Evolutionary conservation across 208 protist species (phyloP).

Genomic region (Crithidia mellificae): DNA sequence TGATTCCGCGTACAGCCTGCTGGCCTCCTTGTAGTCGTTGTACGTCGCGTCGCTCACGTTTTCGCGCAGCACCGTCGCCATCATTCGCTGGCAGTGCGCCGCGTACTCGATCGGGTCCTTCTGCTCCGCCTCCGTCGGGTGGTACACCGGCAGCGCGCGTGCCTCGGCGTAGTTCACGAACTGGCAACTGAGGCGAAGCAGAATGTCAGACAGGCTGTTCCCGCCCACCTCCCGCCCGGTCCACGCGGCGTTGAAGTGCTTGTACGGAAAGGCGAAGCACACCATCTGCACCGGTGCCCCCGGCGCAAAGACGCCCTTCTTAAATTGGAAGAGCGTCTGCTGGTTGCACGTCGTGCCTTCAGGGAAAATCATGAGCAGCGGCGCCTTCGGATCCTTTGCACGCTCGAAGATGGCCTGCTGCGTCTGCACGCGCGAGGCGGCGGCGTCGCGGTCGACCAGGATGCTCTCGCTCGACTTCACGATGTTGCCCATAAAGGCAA

Average conservation of each 20-base stretch:
- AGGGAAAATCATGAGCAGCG: slow-evolving; percentile 87
- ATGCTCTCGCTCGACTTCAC: slow-evolving; percentile 58
- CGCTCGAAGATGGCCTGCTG: slow-evolving; percentile 56
- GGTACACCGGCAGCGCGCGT: slow-evolving; percentile 82
- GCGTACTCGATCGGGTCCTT: slow-evolving; percentile 75
- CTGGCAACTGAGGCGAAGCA: slow-evolving; percentile 79
- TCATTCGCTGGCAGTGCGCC: slow-evolving; percentile 82
- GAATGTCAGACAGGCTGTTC: slow-evolving; percentile 61
- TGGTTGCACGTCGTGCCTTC: slow-evolving; percentile 88
- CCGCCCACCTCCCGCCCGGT: slow-evolving; percentile 70
- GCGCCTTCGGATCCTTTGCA: slow-evolving; percentile 47
- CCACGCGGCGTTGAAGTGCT: slow-evolving; percentile 90
- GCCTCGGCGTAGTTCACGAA: slow-evolving; percentile 85
- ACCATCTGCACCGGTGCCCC: slow-evolving; percentile 89
- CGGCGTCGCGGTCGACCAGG: slow-evolving; percentile 71
- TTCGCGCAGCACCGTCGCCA: slow-evolving; percentile 66
- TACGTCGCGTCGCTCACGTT: slow-evolving; percentile 69
- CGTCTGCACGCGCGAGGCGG: slow-evolving; percentile 56
- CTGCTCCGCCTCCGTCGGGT: slow-evolving; percentile 82
- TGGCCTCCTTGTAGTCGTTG: slow-evolving; percentile 56
- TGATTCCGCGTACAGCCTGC: slow-evolving; percentile 17
- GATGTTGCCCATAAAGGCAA: slow-evolving; percentile 65
- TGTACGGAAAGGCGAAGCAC: slow-evolving; percentile 81
- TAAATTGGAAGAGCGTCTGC: slow-evolving; percentile 76
- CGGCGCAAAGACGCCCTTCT: slow-evolving; percentile 84